Evolutionary conservation across 495 filamentous ascomycete genomes (phyloP).

Genomic region (Xanthoparmelia taractica): DNA sequence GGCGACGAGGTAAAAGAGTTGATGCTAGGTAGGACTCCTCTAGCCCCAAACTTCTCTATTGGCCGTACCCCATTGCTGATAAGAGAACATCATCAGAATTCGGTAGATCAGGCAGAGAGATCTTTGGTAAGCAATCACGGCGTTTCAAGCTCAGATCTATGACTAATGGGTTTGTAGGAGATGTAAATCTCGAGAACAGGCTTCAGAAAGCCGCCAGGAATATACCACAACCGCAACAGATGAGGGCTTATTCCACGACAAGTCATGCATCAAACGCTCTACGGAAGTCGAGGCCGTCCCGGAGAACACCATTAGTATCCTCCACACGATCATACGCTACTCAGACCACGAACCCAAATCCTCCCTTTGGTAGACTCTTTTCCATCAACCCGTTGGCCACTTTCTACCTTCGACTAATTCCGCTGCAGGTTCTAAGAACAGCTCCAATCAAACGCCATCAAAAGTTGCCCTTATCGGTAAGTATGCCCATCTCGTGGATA

Average conservation of each 20-base stretch:
- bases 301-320: not conserved
- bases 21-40: slow-evolving; percentile 48
- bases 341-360: slow-evolving; percentile 89
- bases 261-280: slow-evolving; percentile 31
- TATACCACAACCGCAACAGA: slow-evolving; percentile 52
- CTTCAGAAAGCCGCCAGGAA: slow-evolving; percentile 66
- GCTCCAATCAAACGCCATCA: slow-evolving; percentile 70
- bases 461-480: slow-evolving; percentile 80
- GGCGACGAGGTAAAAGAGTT: slow-evolving; percentile 79
- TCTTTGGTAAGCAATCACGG: slow-evolving; percentile 59
- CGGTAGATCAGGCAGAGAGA: slow-evolving; percentile 68
- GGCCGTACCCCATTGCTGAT: not conserved
- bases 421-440: slow-evolving; percentile 54
- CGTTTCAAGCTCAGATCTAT: not conserved
- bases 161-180: not conserved
- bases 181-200: slow-evolving; percentile 74
- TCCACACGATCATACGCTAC: slow-evolving; percentile 37
- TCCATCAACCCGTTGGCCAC: not conserved
- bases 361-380: slow-evolving; percentile 62
- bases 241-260: slow-evolving; percentile 55
- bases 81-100: slow-evolving; percentile 44
- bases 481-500: not conserved
- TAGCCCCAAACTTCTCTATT: not conserved
- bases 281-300: slow-evolving; percentile 28
- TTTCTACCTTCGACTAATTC: not conserved